phyloP scores from a whole-genome alignment of 75 land plant genomes.

The Sequoiadendron giganteum region DNA sequence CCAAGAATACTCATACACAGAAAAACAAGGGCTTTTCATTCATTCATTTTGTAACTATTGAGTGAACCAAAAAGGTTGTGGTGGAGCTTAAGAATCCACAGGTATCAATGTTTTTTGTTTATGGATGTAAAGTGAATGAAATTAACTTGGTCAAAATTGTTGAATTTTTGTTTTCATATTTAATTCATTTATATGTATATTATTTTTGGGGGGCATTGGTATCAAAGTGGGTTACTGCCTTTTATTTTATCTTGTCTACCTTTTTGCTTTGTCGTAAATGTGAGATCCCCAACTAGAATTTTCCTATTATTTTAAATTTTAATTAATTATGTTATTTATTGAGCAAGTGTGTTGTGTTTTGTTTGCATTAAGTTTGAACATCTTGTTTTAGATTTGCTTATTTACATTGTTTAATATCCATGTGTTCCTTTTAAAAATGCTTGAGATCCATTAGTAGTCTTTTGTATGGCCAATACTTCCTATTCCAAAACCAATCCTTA shows the following conservation, averaged over 20 bases:
- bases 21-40: constrained; percentile 52
- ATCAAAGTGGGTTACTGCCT: neutral
- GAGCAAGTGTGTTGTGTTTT: neutral
- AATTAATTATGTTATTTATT: neutral
- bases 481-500: neutral
- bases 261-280: neutral
- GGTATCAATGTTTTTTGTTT: constrained; percentile 14
- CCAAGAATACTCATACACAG: constrained; percentile 32
- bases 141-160: neutral
- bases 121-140: neutral
- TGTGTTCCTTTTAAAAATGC: neutral
- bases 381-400: neutral
- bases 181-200: neutral
- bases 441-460: neutral
- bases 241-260: neutral
- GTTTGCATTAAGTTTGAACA: neutral
- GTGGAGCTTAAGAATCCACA: constrained; percentile 29
- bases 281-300: neutral
- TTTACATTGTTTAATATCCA: neutral
- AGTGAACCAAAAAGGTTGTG: constrained; percentile 39
- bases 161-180: neutral
- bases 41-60: constrained; percentile 40
- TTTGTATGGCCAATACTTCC: neutral
- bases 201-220: neutral
- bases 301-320: neutral